phyloP scores from a whole-genome alignment of 73 alveolate genomes.

The Paramecium caudatum region DNA sequence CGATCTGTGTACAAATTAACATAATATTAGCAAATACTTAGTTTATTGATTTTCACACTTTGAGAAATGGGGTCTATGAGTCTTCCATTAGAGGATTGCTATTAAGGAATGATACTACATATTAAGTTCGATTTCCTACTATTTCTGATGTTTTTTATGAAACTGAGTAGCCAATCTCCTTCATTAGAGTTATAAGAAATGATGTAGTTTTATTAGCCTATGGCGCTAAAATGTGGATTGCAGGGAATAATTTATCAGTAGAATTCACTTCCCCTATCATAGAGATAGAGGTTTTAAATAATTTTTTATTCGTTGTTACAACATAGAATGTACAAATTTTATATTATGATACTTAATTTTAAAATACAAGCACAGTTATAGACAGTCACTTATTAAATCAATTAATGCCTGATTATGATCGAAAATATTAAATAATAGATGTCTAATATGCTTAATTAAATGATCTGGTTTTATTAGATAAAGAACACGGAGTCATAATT shows the following conservation, averaged over 20 bases:
- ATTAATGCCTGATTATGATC: background rate
- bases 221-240: background rate
- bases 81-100: background rate
- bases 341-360: background rate
- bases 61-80: background rate
- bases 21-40: background rate
- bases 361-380: background rate
- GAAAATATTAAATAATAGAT: background rate
- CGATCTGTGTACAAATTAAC: background rate
- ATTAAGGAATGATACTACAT: background rate
- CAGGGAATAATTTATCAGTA: too few relatives aligned
- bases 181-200: background rate
- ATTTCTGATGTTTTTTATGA: background rate
- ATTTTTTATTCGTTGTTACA: background rate
- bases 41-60: background rate
- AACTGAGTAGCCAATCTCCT: background rate
- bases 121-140: conserved; percentile 3
- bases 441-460: background rate
- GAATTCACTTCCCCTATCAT: too few relatives aligned
- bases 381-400: background rate
- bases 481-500: background rate
- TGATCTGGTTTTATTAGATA: background rate
- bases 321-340: background rate
- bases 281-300: background rate
- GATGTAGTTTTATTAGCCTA: background rate